Conservation (phyloP, 1,284 basidiomycete species). For the Entoloma clypeatum region DNA sequence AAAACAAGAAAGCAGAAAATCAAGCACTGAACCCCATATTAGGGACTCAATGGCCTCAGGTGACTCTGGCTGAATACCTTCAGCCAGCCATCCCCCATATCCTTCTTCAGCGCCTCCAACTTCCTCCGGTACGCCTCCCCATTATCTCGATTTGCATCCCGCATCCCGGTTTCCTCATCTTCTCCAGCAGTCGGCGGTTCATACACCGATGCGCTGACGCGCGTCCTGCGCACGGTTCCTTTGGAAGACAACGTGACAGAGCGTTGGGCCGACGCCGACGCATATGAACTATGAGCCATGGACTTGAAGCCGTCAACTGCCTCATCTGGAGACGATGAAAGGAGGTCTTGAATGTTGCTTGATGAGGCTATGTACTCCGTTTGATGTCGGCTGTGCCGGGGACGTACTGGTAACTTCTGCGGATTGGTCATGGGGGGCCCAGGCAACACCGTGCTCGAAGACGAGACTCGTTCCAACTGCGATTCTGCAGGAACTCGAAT, state of each 20-base stretch:
- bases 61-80: slow-evolving; percentile 73
- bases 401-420: slow-evolving; percentile 17
- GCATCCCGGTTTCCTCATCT: slow-evolving; percentile 23
- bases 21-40: slow-evolving; percentile 2
- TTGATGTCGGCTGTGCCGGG: slow-evolving; percentile 45
- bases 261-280: slow-evolving; percentile 17
- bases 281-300: slow-evolving; percentile 2
- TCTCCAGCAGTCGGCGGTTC: slow-evolving; percentile 43
- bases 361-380: slow-evolving; percentile 40
- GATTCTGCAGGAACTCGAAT: slow-evolving; percentile 4
- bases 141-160: slow-evolving; percentile 39
- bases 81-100: slow-evolving; percentile 86
- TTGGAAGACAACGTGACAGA: slow-evolving; percentile 33
- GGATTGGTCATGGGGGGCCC: slow-evolving; percentile 1
- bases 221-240: slow-evolving; percentile 45
- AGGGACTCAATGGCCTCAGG: slow-evolving; percentile 23
- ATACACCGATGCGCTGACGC: slow-evolving; percentile 57
- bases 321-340: slow-evolving; percentile 1
- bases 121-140: slow-evolving; percentile 70
- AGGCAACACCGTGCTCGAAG: slow-evolving; percentile 8
- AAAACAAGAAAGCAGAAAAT: background rate
- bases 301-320: slow-evolving; percentile 2
- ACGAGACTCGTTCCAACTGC: slow-evolving; percentile 8
- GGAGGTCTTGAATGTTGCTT: slow-evolving; percentile 7
- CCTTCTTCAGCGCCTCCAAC: slow-evolving; percentile 77